Percentiles rank a stretch among this genome's conserved stretches.
Conservation (phyloP, 176 grass and related monocot species). For the maize (Zea mays) region DNA sequence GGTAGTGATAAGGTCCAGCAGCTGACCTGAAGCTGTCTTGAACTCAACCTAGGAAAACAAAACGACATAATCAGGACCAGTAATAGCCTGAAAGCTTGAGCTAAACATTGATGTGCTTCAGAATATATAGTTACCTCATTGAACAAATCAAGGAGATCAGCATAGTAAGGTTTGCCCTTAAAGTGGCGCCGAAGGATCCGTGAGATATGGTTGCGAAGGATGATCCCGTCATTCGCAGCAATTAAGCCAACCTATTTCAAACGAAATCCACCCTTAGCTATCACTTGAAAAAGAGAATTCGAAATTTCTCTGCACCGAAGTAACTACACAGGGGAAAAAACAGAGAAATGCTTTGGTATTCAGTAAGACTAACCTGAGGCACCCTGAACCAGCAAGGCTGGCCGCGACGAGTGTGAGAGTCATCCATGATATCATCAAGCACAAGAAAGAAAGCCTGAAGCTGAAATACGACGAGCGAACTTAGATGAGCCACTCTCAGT, state of each 20-base stretch:
- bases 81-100: constrained; percentile 18
- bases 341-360: background rate
- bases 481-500: constrained; percentile 29
- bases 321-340: background rate
- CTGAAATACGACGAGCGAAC: constrained; percentile 39
- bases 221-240: constrained; percentile 88
- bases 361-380: constrained; percentile 54
- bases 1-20: constrained; percentile 89
- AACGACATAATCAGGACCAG: constrained; percentile 22
- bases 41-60: constrained; percentile 73
- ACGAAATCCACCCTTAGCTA: background rate
- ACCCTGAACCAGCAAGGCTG: constrained; percentile 89
- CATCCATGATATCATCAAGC: constrained; percentile 97
- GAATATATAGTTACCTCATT: constrained; percentile 66
- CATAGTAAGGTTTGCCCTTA: constrained; percentile 35
- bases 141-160: constrained; percentile 91
- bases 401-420: constrained; percentile 76
- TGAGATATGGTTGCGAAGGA: constrained; percentile 80
- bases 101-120: background rate
- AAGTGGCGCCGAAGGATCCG: constrained; percentile 72
- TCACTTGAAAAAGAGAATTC: background rate
- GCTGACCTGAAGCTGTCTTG: constrained; percentile 93
- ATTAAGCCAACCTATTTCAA: constrained; percentile 73
- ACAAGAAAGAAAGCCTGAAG: constrained; percentile 99
- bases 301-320: background rate